A percentile compares a stretch with the other conserved stretches of the same genome.
phyloP scores from a whole-genome alignment of 495 filamentous ascomycete species.

The Talaromyces trachyspermus region DNA sequence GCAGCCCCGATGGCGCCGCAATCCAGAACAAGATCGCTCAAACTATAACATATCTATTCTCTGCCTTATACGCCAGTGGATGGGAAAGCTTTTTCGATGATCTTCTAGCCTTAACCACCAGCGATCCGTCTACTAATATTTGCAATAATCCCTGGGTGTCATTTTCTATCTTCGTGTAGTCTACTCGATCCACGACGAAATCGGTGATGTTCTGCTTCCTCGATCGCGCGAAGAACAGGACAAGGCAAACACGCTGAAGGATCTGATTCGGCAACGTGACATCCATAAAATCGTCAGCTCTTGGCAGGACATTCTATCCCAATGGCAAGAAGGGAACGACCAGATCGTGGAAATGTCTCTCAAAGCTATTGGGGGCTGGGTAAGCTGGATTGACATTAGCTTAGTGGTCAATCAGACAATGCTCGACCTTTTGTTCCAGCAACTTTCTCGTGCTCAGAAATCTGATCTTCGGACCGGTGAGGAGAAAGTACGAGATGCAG shows the following conservation, averaged over 20 bases:
- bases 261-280: slow-evolving; percentile 76
- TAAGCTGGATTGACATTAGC: slow-evolving; percentile 94
- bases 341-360: slow-evolving; percentile 76
- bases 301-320: slow-evolving; percentile 83
- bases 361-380: slow-evolving; percentile 86
- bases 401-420: slow-evolving; percentile 84
- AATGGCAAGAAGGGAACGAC: slow-evolving; percentile 70
- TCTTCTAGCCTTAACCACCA: slow-evolving; percentile 59
- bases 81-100: slow-evolving; percentile 90
- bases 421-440: slow-evolving; percentile 73
- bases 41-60: slow-evolving; percentile 87
- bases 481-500: slow-evolving; percentile 74
- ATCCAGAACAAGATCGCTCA: slow-evolving; percentile 98
- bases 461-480: slow-evolving; percentile 45
- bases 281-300: slow-evolving; percentile 76
- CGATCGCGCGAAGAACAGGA: slow-evolving; percentile 67
- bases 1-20: slow-evolving; percentile 54
- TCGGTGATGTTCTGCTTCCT: slow-evolving; percentile 82
- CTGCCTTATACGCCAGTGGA: slow-evolving; percentile 68
- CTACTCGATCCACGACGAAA: slow-evolving; percentile 88
- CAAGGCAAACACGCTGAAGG: slow-evolving; percentile 78
- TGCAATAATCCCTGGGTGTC: slow-evolving; percentile 67
- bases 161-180: slow-evolving; percentile 84
- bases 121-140: slow-evolving; percentile 35
- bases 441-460: slow-evolving; percentile 54